Conservation (phyloP, 108 stramenopile genomes). For the Stephanodiscus triporus region DNA sequence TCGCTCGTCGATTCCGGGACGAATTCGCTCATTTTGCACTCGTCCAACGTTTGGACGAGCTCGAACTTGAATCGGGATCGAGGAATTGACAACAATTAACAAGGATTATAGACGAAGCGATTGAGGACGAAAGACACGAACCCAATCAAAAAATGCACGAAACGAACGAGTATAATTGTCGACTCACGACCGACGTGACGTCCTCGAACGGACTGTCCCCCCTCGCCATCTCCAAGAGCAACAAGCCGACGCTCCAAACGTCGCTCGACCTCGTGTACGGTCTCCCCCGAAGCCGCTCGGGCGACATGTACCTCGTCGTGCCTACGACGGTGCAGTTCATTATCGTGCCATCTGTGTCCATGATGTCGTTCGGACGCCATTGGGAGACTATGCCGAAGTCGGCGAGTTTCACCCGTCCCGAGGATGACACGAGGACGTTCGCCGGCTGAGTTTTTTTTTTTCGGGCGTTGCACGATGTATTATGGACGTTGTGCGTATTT, state of each 20-base stretch:
- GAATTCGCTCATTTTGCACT: constrained; percentile 27
- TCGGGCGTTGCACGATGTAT: too few species aligned
- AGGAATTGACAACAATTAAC: not conserved
- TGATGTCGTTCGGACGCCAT: not conserved
- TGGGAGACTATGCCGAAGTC: constrained; percentile 90
- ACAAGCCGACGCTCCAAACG: constrained; percentile 90
- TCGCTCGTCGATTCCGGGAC: constrained; percentile 35
- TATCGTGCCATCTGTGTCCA: constrained; percentile 32
- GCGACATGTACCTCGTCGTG: constrained; percentile 89
- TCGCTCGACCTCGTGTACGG: constrained; percentile 80
- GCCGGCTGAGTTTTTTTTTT: constrained; percentile 55
- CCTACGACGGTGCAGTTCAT: constrained; percentile 85
- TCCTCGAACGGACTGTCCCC: constrained; percentile 66
- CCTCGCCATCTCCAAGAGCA: constrained; percentile 71
- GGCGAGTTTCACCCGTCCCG: constrained; percentile 86
- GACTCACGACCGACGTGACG: constrained; percentile 52
- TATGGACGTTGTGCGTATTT: too few species aligned
- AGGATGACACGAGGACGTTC: constrained; percentile 77
- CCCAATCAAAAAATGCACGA: too few species aligned
- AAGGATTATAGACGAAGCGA: not conserved
- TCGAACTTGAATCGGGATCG: constrained; percentile 18
- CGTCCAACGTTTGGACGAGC: constrained; percentile 42
- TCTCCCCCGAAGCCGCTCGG: constrained; percentile 80
- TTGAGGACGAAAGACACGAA: not conserved
- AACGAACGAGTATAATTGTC: not conserved